These are phyloP conservation scores for Aspergillus pseudoglaucus DNA, from an alignment of 2,329 filamentous ascomycete genomes.

Conservation along the genomic window DNA sequence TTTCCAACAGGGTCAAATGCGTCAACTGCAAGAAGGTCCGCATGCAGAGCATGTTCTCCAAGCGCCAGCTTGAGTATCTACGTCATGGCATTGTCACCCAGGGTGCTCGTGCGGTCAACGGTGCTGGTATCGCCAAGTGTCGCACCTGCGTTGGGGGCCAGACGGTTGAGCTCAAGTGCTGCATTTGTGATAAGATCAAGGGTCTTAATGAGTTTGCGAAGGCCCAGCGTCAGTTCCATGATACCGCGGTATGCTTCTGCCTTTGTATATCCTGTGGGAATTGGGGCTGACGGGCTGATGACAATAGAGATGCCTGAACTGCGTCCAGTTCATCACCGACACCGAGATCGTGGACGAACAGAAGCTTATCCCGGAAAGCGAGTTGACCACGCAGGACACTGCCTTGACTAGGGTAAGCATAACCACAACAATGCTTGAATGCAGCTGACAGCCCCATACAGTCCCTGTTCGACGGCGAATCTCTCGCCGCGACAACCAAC, in stretches of 20 bases:
- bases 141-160: slow-evolving; percentile 38
- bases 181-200: slow-evolving; percentile 42
- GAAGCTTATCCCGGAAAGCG: slow-evolving; percentile 17
- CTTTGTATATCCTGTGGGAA: slow-evolving; percentile 4
- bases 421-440: neutral
- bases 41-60: slow-evolving; percentile 36
- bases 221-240: slow-evolving; percentile 40
- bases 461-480: slow-evolving; percentile 11
- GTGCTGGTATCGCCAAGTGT: slow-evolving; percentile 33
- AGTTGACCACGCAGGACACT: slow-evolving; percentile 5
- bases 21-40: slow-evolving; percentile 40
- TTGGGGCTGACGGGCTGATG: neutral
- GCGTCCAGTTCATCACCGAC: slow-evolving; percentile 29
- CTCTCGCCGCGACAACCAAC: slow-evolving; percentile 3
- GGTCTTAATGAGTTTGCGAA: slow-evolving; percentile 46
- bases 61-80: slow-evolving; percentile 39
- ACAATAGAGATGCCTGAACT: slow-evolving; percentile 37
- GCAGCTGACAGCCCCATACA: neutral
- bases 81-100: slow-evolving; percentile 18
- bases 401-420: slow-evolving; percentile 6
- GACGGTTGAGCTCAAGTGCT: slow-evolving; percentile 44
- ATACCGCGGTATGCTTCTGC: slow-evolving; percentile 37
- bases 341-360: slow-evolving; percentile 27
- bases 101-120: slow-evolving; percentile 10
- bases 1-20: slow-evolving; percentile 39